Evolutionary conservation across 495 filamentous ascomycete species (phyloP).

Genomic region (Tuber brumale): DNA sequence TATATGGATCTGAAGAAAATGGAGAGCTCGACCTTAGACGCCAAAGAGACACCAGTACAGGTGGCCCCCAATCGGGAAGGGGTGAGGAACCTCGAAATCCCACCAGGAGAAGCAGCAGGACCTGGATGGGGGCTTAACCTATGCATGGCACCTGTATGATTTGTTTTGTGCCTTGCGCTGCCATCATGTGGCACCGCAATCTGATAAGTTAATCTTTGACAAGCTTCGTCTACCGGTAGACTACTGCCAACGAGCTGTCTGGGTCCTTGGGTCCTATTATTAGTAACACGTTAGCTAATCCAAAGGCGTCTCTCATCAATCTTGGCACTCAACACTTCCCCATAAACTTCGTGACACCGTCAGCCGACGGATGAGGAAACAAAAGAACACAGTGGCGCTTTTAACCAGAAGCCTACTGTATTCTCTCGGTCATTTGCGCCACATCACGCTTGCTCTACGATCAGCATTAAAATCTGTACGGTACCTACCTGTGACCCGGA

Average conservation of each 20-base stretch:
- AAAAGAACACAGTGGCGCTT: neutral
- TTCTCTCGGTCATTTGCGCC: neutral
- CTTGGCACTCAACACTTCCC: neutral
- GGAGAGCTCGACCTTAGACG: neutral
- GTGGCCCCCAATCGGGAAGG: neutral
- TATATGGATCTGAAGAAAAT: neutral
- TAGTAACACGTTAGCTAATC: slow-evolving; percentile 1
- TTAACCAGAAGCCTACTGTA: neutral
- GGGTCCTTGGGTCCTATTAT: neutral
- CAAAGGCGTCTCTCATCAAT: neutral
- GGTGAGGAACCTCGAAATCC: neutral
- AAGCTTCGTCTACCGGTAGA: neutral
- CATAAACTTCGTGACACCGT: neutral
- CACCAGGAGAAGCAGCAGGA: neutral
- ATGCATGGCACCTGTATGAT: neutral
- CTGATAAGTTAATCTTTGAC: neutral
- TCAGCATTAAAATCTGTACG: neutral
- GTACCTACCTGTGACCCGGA: neutral
- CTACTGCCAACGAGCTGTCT: neutral
- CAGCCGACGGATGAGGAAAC: slow-evolving; percentile 1
- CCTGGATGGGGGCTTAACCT: neutral
- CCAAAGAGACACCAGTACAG: neutral
- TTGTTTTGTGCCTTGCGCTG: neutral
- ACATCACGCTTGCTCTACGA: neutral
- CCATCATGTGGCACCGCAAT: neutral